Evolutionary conservation across 306 rosid genomes (phyloP).

Genomic region (Myrica gale): DNA sequence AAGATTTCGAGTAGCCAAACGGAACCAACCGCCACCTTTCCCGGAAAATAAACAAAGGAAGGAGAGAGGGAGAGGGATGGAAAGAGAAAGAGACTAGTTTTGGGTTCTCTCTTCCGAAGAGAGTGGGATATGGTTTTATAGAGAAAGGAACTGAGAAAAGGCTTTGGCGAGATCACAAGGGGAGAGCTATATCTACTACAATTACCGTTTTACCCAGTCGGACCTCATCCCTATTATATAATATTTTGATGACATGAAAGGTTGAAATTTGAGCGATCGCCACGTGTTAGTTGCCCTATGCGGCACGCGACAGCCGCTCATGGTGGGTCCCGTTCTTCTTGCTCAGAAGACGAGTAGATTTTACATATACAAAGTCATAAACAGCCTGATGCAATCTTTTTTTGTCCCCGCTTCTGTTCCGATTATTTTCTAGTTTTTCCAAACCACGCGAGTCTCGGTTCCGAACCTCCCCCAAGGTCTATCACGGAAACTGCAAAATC

Average conservation of each 20-base stretch:
- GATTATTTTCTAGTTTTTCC: background rate
- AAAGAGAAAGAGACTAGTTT: slow-evolving; percentile 7
- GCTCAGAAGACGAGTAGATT: background rate
- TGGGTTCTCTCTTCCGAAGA: slow-evolving; percentile 35
- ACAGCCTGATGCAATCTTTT: background rate
- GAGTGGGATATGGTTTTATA: slow-evolving; percentile 40
- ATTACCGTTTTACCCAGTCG: slow-evolving; percentile 5
- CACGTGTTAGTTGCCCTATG: slow-evolving; percentile 72
- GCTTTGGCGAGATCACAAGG: slow-evolving; percentile 6
- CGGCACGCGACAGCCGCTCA: slow-evolving; percentile 84
- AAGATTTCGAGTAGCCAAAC: background rate
- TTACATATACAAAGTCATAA: background rate
- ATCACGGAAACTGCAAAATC: no score
- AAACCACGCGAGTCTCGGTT: background rate
- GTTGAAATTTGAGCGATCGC: slow-evolving; percentile 31
- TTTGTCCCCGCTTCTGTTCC: background rate
- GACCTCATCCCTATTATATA: background rate
- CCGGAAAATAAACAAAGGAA: slow-evolving; percentile 16
- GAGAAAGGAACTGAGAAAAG: background rate
- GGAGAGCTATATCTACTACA: background rate
- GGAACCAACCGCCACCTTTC: slow-evolving; percentile 6
- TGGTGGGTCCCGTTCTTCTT: slow-evolving; percentile 46
- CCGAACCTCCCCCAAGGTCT: background rate
- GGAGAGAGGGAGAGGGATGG: background rate
- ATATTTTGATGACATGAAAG: slow-evolving; percentile 34